Evolutionary conservation across 768 basidiomycete species (phyloP).

Genomic region (Tephrocybe rancida): DNA sequence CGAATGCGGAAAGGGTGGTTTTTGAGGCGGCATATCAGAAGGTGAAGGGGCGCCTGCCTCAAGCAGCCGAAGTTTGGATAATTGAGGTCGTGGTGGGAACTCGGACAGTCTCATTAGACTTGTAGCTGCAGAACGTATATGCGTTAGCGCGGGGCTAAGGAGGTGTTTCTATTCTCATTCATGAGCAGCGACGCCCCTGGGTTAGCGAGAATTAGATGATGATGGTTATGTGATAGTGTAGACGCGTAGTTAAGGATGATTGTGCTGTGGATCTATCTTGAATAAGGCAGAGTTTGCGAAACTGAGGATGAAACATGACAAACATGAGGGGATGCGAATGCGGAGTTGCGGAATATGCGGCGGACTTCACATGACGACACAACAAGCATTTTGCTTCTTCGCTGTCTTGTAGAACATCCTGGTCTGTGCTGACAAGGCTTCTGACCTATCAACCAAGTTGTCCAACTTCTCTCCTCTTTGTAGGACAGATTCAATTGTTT

Average conservation of each 20-base stretch:
- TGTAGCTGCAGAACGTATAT: too few species aligned
- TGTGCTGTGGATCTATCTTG: slow-evolving; percentile 6
- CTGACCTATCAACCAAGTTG: slow-evolving; percentile 92
- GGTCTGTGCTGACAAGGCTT: slow-evolving; percentile 83
- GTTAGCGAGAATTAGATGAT: too few species aligned
- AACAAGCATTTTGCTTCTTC: slow-evolving; percentile 99
- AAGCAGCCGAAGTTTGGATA: background rate
- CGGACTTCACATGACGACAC: slow-evolving; percentile 70
- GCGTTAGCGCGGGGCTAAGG: too few species aligned
- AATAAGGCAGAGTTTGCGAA: slow-evolving; percentile 7
- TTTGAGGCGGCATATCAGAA: background rate
- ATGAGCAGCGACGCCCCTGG: too few species aligned
- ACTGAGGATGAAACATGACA: slow-evolving; percentile 16
- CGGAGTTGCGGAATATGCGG: background rate
- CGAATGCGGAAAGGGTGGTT: background rate
- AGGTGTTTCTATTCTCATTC: too few species aligned
- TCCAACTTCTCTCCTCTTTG: slow-evolving; percentile 97
- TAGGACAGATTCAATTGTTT: slow-evolving; percentile 97
- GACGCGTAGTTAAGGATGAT: background rate
- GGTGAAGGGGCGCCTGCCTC: background rate
- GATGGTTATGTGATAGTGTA: too few species aligned
- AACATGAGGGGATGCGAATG: background rate
- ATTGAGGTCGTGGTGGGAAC: background rate
- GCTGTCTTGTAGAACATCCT: slow-evolving; percentile 99
- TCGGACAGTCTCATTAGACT: too few species aligned